These are phyloP conservation scores for Phaeophleospora eucalypticola DNA, from an alignment of 2,329 filamentous ascomycete genomes.

Conservation along the genomic window DNA sequence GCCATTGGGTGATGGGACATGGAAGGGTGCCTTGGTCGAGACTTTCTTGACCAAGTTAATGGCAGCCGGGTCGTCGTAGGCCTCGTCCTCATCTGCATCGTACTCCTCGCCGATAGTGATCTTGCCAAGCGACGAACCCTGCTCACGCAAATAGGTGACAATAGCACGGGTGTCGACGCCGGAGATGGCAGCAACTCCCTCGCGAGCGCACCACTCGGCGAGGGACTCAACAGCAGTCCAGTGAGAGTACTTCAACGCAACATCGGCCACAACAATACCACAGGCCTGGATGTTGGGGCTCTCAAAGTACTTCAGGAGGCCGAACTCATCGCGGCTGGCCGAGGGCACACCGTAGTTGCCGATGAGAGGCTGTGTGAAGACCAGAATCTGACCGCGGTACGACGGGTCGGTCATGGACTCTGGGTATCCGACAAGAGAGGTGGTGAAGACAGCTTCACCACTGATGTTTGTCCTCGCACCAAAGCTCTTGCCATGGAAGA, in stretches of 20 bases:
- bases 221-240: slow-evolving; percentile 97
- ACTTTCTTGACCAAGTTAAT: slow-evolving; percentile 96
- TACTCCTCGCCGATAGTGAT: slow-evolving; percentile 97
- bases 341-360: slow-evolving; percentile 98
- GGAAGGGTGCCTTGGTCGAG: slow-evolving; percentile 96
- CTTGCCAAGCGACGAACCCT: slow-evolving; percentile 89
- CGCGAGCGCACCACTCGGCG: slow-evolving; percentile 88
- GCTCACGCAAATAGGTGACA: slow-evolving; percentile 91
- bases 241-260: slow-evolving; percentile 90
- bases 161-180: slow-evolving; percentile 96
- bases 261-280: slow-evolving; percentile 92
- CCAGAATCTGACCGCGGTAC: slow-evolving; percentile 83
- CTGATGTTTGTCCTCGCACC: slow-evolving; percentile 95
- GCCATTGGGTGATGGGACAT: slow-evolving; percentile 78
- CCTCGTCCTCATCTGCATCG: slow-evolving; percentile 95
- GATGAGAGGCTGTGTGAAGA: slow-evolving; percentile 96
- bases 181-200: slow-evolving; percentile 92
- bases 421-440: slow-evolving; percentile 93
- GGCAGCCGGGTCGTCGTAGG: slow-evolving; percentile 88
- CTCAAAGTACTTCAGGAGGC: slow-evolving; percentile 95
- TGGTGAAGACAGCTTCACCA: slow-evolving; percentile 97
- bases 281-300: slow-evolving; percentile 95
- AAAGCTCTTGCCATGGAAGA: slow-evolving; percentile 95
- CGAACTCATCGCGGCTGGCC: slow-evolving; percentile 75
- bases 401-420: slow-evolving; percentile 74